Base-by-base conservation (phyloP, 1,139 yeast genomes). In the Hyphopichia khmerensis region DNA sequence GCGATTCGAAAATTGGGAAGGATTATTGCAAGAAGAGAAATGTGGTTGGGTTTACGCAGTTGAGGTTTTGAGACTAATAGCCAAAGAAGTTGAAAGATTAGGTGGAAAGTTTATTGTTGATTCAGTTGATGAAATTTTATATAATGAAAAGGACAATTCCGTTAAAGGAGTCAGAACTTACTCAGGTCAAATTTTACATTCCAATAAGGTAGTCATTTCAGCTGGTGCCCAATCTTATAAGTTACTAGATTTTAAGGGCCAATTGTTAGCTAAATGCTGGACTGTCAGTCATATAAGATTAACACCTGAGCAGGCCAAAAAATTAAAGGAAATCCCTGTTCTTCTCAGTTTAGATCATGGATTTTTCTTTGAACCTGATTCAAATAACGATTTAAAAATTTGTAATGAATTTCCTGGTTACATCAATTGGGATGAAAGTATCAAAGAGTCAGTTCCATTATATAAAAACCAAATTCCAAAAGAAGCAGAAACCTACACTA, bases 281-380 rank as follows among this genome's bases (percentile, higher is more conserved):
- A 67, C 73, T 40, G 61, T 72, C 15, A 74, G 74, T 0, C 78
- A 72, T 48, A 60, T 72, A 18, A 53, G 62, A 42, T 46, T 73
- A 17, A 52, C 62, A 0, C 55, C 55, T 7, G 62, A 59, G 33
- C 77, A 73, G 42, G 71, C 64, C 21, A 43, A 42, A 7, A 50
- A 47, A 14, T 58, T 62, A 18, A 61, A 56, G 45, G 54, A 55
- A 21, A 60, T 66, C 38, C 80, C 80, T 1, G 72, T 75, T 4
- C 59, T 72, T 29, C 61, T 72, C 47, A 65, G 73, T 41, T 43
- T 60, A 19, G 67, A 64, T 38, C 51, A 54, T 27, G 69, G 69
- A 6, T 64, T 63, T 46, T 53, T 60, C 36, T 64, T 64, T 40
- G 67, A 63, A 41, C 65, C 69, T 6, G 65, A 59, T 43, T 36